Percentiles rank a stretch among this genome's conserved stretches.
These are phyloP conservation scores for Fusarium acutatum DNA, from an alignment of 2,329 filamentous ascomycete genomes.

Conservation along the genomic window DNA sequence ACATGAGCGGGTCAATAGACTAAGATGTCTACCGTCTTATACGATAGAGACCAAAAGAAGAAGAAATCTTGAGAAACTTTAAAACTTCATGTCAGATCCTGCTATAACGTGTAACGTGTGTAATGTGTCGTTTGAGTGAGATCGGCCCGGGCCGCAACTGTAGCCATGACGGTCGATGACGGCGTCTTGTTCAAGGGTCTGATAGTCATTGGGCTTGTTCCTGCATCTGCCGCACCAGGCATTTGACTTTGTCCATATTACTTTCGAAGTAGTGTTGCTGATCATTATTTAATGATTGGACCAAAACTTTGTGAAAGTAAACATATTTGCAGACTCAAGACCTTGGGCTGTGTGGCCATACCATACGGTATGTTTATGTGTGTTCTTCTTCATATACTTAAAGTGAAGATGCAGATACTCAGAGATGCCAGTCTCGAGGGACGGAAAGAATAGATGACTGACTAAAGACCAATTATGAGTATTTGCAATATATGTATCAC, in stretches of 20 bases:
- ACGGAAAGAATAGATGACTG: background rate
- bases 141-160: constrained; percentile 5
- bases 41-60: constrained; percentile 6
- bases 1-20: background rate
- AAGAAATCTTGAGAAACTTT: background rate
- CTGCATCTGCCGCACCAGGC: constrained; percentile 17
- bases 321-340: background rate
- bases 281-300: background rate
- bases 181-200: background rate
- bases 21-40: background rate
- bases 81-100: background rate
- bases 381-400: background rate
- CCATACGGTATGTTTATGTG: background rate
- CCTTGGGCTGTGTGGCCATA: background rate
- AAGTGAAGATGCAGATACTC: background rate
- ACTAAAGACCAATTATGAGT: background rate
- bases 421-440: background rate
- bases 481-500: background rate
- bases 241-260: background rate
- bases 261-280: background rate
- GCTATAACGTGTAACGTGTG: background rate
- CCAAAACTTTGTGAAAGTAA: background rate
- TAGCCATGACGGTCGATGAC: constrained; percentile 6
- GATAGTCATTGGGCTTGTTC: constrained; percentile 12
- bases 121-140: background rate